phyloP scores from a whole-genome alignment of 208 protist species.

The Willaertia magna region DNA sequence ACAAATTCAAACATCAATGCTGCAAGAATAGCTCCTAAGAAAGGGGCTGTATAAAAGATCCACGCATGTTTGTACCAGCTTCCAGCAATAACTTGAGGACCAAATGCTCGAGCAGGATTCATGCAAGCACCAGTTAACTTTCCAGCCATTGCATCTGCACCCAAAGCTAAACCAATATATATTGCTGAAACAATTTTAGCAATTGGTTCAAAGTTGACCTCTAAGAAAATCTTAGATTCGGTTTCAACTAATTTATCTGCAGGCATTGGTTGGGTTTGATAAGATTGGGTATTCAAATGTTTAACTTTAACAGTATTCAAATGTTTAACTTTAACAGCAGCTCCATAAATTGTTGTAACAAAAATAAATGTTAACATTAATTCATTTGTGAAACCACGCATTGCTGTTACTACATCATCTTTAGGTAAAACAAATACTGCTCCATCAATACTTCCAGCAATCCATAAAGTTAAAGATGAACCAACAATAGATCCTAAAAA shows the following conservation, averaged over 20 bases:
- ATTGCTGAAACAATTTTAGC: neutral
- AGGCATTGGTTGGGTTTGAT: neutral
- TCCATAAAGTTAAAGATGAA: neutral
- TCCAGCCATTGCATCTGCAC: neutral
- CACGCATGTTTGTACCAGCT: neutral
- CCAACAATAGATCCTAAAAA: neutral
- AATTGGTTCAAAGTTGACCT: neutral
- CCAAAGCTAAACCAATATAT: neutral
- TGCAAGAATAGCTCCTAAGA: conserved; percentile 3
- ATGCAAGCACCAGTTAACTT: neutral
- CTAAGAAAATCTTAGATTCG: neutral
- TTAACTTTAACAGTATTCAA: neutral
- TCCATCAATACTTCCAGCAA: neutral
- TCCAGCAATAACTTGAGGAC: neutral
- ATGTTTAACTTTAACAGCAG: neutral
- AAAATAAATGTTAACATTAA: neutral
- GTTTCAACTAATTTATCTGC: neutral
- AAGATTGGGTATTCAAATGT: neutral
- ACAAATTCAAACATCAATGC: conserved; percentile 4
- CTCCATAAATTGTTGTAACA: neutral
- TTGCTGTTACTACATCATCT: neutral
- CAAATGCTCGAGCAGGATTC: conserved; percentile 13
- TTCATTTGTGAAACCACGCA: conserved; percentile 2
- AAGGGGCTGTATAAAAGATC: conserved; percentile 13
- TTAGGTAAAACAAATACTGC: neutral